A percentile compares a stretch with the other conserved stretches of the same genome.
Evolutionary conservation across 2,329 filamentous ascomycete species (phyloP).

Genomic region (Paecilomyces fulvus): DNA sequence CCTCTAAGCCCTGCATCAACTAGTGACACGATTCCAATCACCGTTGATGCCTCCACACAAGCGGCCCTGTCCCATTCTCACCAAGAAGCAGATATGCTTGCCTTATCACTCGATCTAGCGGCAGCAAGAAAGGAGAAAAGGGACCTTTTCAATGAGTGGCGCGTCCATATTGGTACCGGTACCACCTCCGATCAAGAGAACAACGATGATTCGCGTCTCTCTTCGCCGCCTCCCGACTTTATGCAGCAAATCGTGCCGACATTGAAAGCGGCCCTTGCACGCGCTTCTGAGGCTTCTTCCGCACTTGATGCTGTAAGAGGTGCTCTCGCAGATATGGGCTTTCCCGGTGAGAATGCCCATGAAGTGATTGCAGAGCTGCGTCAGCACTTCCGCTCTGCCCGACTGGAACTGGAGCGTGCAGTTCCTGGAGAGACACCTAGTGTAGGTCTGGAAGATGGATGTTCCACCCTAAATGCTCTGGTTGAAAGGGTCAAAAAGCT

Average conservation of each 20-base stretch:
- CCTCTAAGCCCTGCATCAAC: slow-evolving; percentile 14
- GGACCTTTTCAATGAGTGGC: slow-evolving; percentile 33
- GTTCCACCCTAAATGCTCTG: slow-evolving; percentile 31
- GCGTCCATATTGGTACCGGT: slow-evolving; percentile 14
- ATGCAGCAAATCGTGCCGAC: slow-evolving; percentile 28
- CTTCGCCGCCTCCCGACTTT: slow-evolving; percentile 31
- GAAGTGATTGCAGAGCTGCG: slow-evolving; percentile 31
- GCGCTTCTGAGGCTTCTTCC: slow-evolving; percentile 30
- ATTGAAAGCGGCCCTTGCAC: slow-evolving; percentile 25
- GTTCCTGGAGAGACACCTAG: slow-evolving; percentile 37
- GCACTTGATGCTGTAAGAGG: slow-evolving; percentile 26
- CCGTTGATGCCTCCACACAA: slow-evolving; percentile 11
- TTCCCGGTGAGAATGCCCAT: slow-evolving; percentile 20
- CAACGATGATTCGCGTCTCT: slow-evolving; percentile 14
- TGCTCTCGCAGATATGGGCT: slow-evolving; percentile 32
- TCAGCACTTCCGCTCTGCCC: slow-evolving; percentile 32
- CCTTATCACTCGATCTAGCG: slow-evolving; percentile 30
- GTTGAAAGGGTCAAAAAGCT: slow-evolving; percentile 30
- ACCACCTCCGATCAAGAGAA: slow-evolving; percentile 12
- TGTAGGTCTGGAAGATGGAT: slow-evolving; percentile 29
- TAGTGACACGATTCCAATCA: slow-evolving; percentile 3
- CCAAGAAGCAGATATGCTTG: slow-evolving; percentile 17
- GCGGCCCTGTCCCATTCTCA: slow-evolving; percentile 8
- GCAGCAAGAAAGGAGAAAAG: slow-evolving; percentile 31
- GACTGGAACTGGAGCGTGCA: slow-evolving; percentile 35